A percentile compares a stretch with the other conserved stretches of the same genome.
phyloP scores from a whole-genome alignment of 192 early-diverging fungal species.

The Podila verticillata region DNA sequence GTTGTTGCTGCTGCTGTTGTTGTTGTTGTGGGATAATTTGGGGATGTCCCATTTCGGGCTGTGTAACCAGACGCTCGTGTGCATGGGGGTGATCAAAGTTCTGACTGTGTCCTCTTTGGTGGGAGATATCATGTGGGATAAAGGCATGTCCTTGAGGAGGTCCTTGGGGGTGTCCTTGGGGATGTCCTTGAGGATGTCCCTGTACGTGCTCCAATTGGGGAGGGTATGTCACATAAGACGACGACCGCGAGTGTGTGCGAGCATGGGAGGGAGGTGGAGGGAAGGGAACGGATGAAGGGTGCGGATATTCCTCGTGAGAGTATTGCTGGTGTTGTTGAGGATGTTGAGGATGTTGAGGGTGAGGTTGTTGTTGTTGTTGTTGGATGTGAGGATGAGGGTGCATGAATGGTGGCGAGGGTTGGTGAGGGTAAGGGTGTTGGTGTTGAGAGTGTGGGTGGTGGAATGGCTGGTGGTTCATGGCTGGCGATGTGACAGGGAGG shows the following conservation, averaged over 20 bases:
- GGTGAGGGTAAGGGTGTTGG: conserved; percentile 1
- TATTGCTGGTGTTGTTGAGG: not conserved
- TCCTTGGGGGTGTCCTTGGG: not conserved
- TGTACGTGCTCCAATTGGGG: conserved; percentile 1
- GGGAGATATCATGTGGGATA: conserved; percentile 2
- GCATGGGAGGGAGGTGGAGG: conserved; percentile 12
- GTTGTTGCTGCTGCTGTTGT: not conserved
- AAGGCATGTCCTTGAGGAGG: not conserved
- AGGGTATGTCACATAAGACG: conserved; percentile 15
- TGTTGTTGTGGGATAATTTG: not conserved
- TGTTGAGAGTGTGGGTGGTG: conserved; percentile 16
- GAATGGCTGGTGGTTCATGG: conserved; percentile 6
- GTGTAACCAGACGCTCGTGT: conserved; percentile 3
- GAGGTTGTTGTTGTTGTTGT: conserved; percentile 15
- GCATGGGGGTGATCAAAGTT: not conserved
- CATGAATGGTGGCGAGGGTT: conserved; percentile 20
- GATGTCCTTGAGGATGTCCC: not conserved
- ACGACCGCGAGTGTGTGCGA: conserved; percentile 34
- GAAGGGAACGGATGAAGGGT: not conserved
- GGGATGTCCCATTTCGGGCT: not conserved
- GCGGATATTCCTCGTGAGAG: not conserved
- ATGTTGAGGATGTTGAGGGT: conserved; percentile 5
- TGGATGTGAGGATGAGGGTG: conserved; percentile 13
- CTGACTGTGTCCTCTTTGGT: not conserved
- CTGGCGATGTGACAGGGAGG: not conserved